Percentiles rank a stretch among this genome's conserved stretches.
These are phyloP conservation scores for Clarireedia homoeocarpa DNA, from an alignment of 2,329 filamentous ascomycete species.

Conservation along the genomic window DNA sequence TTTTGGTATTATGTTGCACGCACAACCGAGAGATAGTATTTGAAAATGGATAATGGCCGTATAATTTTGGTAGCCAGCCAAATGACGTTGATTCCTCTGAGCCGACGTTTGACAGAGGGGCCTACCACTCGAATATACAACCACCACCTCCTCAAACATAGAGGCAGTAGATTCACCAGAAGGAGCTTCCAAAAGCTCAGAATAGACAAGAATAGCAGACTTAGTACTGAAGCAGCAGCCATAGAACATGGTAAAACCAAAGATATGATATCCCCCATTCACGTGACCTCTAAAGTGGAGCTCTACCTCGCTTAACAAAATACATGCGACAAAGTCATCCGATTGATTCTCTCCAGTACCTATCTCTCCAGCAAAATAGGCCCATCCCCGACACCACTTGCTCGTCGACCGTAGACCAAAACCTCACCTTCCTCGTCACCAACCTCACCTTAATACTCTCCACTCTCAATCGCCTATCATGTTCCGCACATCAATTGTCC, in stretches of 20 bases:
- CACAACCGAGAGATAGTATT: too few relatives aligned
- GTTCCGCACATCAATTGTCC: constrained; percentile 16
- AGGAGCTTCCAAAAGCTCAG: too few relatives aligned
- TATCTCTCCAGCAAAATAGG: neutral
- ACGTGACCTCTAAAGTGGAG: constrained; percentile 7
- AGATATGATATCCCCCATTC: neutral
- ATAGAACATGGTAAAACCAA: too few relatives aligned
- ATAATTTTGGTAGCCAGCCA: neutral
- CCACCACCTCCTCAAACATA: too few relatives aligned
- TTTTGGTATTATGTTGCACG: too few relatives aligned
- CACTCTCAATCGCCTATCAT: constrained; percentile 4
- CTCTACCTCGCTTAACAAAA: constrained; percentile 11
- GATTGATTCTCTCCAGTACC: neutral
- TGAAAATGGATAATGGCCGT: neutral
- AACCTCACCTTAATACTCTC: neutral
- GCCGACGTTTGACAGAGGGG: neutral
- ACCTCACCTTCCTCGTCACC: neutral
- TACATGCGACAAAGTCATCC: constrained; percentile 7
- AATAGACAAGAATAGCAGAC: neutral
- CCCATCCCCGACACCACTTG: neutral
- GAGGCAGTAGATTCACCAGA: too few relatives aligned
- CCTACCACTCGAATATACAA: neutral
- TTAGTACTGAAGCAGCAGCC: too few relatives aligned
- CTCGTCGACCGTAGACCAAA: neutral
- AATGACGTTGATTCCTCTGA: constrained; percentile 3